Base-by-base conservation (phyloP, 2,329 filamentous ascomycete species). In the Ophiostoma ulmi region DNA sequence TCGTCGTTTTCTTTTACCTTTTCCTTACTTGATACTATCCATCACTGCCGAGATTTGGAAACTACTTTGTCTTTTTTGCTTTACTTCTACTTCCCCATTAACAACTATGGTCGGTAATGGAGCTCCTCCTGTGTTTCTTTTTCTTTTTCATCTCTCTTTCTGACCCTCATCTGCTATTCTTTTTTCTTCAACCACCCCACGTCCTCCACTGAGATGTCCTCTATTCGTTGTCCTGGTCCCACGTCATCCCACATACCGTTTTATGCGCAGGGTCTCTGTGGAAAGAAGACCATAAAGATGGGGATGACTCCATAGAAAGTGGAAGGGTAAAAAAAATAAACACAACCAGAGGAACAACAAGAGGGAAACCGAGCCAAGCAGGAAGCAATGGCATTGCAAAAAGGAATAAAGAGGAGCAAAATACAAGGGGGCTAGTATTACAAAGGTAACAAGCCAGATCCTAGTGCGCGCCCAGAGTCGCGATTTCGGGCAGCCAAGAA, bases 171-270 rank as follows among this genome's bases (percentile, higher is more conserved):
- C 26, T 22, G 31, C 7, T 26, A 26, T 26, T n/a, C 3, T 36
- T 52, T 67, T 14, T 36, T 22, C 35, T 22, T 41, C 35, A 4
- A 1, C 65, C 31, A 8, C 17, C 65, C 65, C 65, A n/a, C n/a
- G n/a, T 22, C 64, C 39, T 44, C 66, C 66, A 68, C 66, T 22
- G 31, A 31, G 31, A 14, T 22, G 31, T 35, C 58, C 55, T 68
- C 52, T 31, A 70, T 72, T 72, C 61, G 71, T 36, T 69, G 26
- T 66, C 52, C 36, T 44, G 61, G 31, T 58, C 61, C 71, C 71
- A 70, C 71, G 67, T 70, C 71, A 69, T 66, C 67, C 65, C 41
- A 69, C 65, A 65, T 70, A 52, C 38, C 20, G 44, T 31, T 63
- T 35, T 63, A 63, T 63, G 58, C 58, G 14, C 58, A 63, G 22